These are phyloP conservation scores for Phytophthora hibernalis DNA, from an alignment of 352 stramenopile species.

Conservation along the genomic window DNA sequence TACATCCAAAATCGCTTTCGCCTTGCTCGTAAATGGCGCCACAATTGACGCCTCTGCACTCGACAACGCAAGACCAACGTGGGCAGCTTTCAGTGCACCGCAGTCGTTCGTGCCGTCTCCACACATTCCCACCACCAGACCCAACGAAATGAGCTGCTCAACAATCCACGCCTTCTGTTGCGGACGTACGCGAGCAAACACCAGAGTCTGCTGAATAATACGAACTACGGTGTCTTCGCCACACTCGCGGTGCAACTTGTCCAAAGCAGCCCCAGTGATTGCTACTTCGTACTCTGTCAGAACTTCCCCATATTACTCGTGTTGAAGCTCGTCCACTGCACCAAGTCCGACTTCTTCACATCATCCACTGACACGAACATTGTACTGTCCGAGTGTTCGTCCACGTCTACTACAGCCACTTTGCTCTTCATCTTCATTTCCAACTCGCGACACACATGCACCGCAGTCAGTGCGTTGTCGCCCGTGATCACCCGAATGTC, in stretches of 20 bases:
- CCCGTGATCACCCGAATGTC: constrained; percentile 83
- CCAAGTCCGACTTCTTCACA: constrained; percentile 32
- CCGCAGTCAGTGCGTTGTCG: constrained; percentile 65
- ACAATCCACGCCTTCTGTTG: constrained; percentile 65
- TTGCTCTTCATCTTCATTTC: constrained; percentile 50
- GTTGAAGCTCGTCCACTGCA: constrained; percentile 44
- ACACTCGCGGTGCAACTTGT: constrained; percentile 36
- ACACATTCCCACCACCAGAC: constrained; percentile 56
- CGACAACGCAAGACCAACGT: constrained; percentile 87
- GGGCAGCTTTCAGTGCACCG: constrained; percentile 81
- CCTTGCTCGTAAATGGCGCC: constrained; percentile 88
- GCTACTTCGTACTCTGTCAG: constrained; percentile 45
- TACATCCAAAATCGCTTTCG: constrained; percentile 80
- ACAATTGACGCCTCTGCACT: constrained; percentile 87
- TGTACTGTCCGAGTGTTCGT: constrained; percentile 19
- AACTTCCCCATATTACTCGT: constrained; percentile 35
- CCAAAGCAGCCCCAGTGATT: constrained; percentile 54
- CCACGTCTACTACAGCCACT: constrained; percentile 52
- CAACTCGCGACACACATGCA: constrained; percentile 51
- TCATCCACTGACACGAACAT: constrained; percentile 47
- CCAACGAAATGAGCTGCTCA: constrained; percentile 51
- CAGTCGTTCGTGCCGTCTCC: constrained; percentile 86
- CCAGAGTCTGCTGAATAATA: constrained; percentile 44
- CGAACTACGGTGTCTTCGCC: constrained; percentile 42
- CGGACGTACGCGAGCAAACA: constrained; percentile 63